These are phyloP conservation scores for Brassica juncea DNA, from an alignment of 345 rosid species.

Conservation along the genomic window DNA sequence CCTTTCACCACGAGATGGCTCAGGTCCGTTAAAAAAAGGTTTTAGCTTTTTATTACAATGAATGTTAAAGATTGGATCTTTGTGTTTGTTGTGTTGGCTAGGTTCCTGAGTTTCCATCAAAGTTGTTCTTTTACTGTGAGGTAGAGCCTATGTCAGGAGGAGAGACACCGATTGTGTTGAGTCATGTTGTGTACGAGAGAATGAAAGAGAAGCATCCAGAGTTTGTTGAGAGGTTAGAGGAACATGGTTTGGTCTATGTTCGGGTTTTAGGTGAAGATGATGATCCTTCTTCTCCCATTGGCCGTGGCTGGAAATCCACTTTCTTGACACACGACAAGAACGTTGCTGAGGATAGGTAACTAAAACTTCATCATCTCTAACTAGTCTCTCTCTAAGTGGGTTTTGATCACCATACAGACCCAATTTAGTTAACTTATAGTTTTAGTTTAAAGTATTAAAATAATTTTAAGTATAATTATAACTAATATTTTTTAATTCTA, in stretches of 20 bases:
- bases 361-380: slow-evolving; percentile 11
- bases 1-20: slow-evolving; percentile 95
- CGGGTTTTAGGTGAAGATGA: slow-evolving; percentile 76
- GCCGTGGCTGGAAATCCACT: slow-evolving; percentile 95
- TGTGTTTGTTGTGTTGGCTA: slow-evolving; percentile 17
- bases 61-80: neutral
- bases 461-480: too few species aligned
- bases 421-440: too few species aligned
- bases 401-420: too few species aligned
- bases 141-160: slow-evolving; percentile 84
- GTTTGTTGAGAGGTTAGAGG: slow-evolving; percentile 66
- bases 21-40: slow-evolving; percentile 45
- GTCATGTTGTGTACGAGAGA: slow-evolving; percentile 75
- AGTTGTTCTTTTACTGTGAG: slow-evolving; percentile 88
- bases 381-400: neutral
- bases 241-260: slow-evolving; percentile 67
- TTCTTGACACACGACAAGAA: slow-evolving; percentile 75
- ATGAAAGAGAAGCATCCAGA: slow-evolving; percentile 70
- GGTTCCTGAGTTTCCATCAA: slow-evolving; percentile 92
- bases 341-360: slow-evolving; percentile 67
- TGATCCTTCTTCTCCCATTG: slow-evolving; percentile 83
- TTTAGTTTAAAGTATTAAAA: too few species aligned
- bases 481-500: too few species aligned
- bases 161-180: slow-evolving; percentile 87
- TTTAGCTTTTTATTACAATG: neutral